Evolutionary conservation across 495 filamentous ascomycete species (phyloP).

Genomic region (Massariosphaeria phaeospora): DNA sequence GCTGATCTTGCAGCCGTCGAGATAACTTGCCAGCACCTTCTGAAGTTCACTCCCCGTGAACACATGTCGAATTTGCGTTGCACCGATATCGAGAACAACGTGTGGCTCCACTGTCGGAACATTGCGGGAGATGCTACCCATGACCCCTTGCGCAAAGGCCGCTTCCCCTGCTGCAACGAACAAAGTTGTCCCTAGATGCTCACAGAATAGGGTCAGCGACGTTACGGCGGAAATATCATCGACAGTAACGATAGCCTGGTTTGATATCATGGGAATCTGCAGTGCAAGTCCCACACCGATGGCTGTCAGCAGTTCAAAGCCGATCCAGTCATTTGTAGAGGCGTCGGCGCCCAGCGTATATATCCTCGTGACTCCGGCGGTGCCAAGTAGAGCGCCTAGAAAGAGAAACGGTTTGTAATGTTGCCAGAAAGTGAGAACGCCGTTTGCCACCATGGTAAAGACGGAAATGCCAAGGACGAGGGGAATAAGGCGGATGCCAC

Average conservation of each 20-base stretch:
- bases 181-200: slow-evolving; percentile 31
- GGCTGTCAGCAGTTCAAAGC: slow-evolving; percentile 28
- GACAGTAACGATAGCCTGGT: slow-evolving; percentile 20
- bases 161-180: slow-evolving; percentile 31
- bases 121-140: slow-evolving; percentile 14
- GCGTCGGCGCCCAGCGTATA: slow-evolving; percentile 29
- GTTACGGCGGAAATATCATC: slow-evolving; percentile 32
- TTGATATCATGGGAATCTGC: slow-evolving; percentile 31
- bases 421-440: slow-evolving; percentile 17
- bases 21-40: slow-evolving; percentile 9
- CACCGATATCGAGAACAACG: slow-evolving; percentile 47
- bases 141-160: slow-evolving; percentile 31
- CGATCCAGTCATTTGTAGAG: slow-evolving; percentile 28
- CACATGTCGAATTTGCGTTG: slow-evolving; percentile 47
- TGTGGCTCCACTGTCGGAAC: slow-evolving; percentile 46
- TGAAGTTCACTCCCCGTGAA: slow-evolving; percentile 36
- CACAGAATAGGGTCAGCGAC: slow-evolving; percentile 32
- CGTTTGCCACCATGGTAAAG: slow-evolving; percentile 20
- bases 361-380: slow-evolving; percentile 20
- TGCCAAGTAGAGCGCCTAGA: slow-evolving; percentile 21
- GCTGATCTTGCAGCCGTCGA: slow-evolving; percentile 24
- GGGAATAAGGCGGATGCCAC: slow-evolving; percentile 33
- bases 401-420: slow-evolving; percentile 30
- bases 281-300: slow-evolving; percentile 30
- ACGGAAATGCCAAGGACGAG: slow-evolving; percentile 20